These are phyloP conservation scores for Paramarasmius palmivorus DNA, from an alignment of 1,284 basidiomycete genomes.

Conservation along the genomic window DNA sequence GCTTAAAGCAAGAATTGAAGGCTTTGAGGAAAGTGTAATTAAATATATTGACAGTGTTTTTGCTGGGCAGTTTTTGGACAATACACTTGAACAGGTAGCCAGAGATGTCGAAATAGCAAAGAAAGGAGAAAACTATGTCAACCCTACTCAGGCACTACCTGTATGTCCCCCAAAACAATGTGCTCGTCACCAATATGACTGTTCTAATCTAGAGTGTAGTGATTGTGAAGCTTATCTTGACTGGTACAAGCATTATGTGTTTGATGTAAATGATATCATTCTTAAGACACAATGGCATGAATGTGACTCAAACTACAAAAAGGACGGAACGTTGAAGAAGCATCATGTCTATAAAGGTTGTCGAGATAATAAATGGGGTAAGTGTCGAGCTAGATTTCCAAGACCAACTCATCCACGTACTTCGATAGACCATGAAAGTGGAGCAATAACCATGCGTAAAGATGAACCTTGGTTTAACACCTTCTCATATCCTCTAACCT, in stretches of 20 bases:
- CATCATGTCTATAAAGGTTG: no score
- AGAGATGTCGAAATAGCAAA: not conserved
- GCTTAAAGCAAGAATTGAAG: no score
- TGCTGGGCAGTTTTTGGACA: no score
- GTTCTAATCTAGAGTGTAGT: not conserved
- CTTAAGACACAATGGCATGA: no score
- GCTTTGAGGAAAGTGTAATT: no score
- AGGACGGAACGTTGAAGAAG: no score
- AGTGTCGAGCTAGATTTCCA: slow-evolving; percentile 30
- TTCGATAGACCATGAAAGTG: slow-evolving; percentile 24
- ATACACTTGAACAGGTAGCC: slow-evolving; percentile 6
- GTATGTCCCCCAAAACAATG: slow-evolving; percentile 9
- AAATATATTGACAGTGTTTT: no score
- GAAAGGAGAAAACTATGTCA: not conserved
- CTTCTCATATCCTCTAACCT: slow-evolving; percentile 20
- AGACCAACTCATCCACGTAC: slow-evolving; percentile 16
- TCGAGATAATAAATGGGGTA: slow-evolving; percentile 22
- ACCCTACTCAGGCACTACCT: slow-evolving; percentile 13
- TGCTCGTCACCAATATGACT: not conserved
- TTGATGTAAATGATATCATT: no score
- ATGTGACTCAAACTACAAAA: no score
- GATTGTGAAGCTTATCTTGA: not conserved
- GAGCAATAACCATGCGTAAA: slow-evolving; percentile 32
- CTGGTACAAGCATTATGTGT: slow-evolving; percentile 6
- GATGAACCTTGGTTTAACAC: slow-evolving; percentile 34